Percentiles rank a stretch among this genome's conserved stretches.
Conservation (phyloP, 768 basidiomycete species). For the Daedaleopsis sinensis region DNA sequence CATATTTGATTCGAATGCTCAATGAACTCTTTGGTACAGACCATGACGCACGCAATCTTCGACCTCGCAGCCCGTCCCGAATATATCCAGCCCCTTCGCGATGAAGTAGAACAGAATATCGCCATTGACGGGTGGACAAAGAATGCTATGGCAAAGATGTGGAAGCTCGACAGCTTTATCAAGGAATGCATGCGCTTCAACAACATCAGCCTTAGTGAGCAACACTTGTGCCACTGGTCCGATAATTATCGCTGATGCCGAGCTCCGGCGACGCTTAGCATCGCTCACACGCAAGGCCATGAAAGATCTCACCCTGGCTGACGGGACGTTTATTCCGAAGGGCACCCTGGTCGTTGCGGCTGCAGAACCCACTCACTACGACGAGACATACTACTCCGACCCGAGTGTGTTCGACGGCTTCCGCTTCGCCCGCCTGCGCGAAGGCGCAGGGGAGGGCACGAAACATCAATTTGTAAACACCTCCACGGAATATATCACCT, state of each 20-base stretch:
- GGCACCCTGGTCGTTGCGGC: slow-evolving; percentile 39
- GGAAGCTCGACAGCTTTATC: slow-evolving; percentile 36
- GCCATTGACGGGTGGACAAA: slow-evolving; percentile 33
- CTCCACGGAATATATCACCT: slow-evolving; percentile 12
- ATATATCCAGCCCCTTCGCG: slow-evolving; percentile 31
- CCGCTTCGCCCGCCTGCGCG: slow-evolving; percentile 36
- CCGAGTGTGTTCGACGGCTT: slow-evolving; percentile 44
- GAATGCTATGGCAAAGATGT: slow-evolving; percentile 30
- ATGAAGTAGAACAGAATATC: slow-evolving; percentile 32
- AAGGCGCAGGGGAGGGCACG: slow-evolving; percentile 20
- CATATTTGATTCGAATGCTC: not conserved
- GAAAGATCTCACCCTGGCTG: slow-evolving; percentile 45
- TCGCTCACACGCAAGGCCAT: slow-evolving; percentile 36
- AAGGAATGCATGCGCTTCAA: slow-evolving; percentile 31
- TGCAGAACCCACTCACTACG: slow-evolving; percentile 33
- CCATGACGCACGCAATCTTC: slow-evolving; percentile 28
- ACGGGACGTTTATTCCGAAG: slow-evolving; percentile 44
- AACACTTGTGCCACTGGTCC: too few species aligned
- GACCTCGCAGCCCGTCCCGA: slow-evolving; percentile 30
- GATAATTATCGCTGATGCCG: too few species aligned
- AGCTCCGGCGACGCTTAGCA: too few species aligned
- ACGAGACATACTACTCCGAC: slow-evolving; percentile 35
- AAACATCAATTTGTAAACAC: slow-evolving; percentile 19
- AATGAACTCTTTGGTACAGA: not conserved
- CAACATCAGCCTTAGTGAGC: slow-evolving; percentile 19